Base-by-base conservation (phyloP, 1,284 basidiomycete genomes). In the Trichosporon sp. region DNA sequence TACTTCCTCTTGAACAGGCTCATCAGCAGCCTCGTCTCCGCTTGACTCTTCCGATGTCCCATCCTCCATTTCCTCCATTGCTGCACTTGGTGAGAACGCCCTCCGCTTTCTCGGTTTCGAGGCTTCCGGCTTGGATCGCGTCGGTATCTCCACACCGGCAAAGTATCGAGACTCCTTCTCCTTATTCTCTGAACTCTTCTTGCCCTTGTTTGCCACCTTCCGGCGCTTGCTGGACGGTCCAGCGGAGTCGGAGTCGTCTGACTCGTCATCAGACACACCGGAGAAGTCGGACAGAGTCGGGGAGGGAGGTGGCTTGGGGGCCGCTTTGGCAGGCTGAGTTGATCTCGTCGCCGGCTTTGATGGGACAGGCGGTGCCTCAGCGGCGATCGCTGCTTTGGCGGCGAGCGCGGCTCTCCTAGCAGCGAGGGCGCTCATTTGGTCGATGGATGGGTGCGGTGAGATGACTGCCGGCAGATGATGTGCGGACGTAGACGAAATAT, bases 21-120 rank as follows among this genome's bases (percentile, higher is more conserved):
- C 49, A 8, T 70, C 69, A n/a, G 2, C 25, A 7, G 66, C 70
- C 2, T 69, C 68, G 0, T 56, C 61, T 10, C 49, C 66, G 13
- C 52, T 58, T 6, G 58, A 59, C 3, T 60, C 64, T 3, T 33
- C 36, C 14, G 49, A 59, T 33, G 27, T 44, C 19, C 7, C 59
- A 14, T 56, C 58, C 59, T 33, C 27, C 59, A 58, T 62, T 40
- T 62, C 64, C 9, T 63, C 70, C 2, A 46, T 36, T 0, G 74
- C 73, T 0, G 70, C 72, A 44, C 73, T 71, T 13, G 74, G 74
- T 13, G 76, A 78, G 59, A 73, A 75, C 44, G 65, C 60, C 40
- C 58, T 52, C n/a, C 44, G 49, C 59, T 40, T 56, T 9, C 32
- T 36, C 4, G 49, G 27, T 34, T 25, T 60, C 58, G 52, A 21